A percentile compares a stretch with the other conserved stretches of the same genome.
Conservation (phyloP, 148 eudicot genomes). For the Cornus controversa region DNA sequence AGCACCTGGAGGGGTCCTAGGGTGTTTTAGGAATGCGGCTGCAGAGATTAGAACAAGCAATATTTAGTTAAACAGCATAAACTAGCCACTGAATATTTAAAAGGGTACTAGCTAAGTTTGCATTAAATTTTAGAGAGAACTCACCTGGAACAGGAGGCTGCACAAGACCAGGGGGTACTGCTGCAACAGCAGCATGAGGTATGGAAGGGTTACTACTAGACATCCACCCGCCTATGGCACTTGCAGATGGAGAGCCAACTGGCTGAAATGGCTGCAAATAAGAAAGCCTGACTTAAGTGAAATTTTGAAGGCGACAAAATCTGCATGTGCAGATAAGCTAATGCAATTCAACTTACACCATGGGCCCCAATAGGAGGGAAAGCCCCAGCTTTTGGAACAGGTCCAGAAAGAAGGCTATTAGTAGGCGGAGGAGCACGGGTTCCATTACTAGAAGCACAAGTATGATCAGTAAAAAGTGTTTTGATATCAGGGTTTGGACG, state of each 20-base stretch:
- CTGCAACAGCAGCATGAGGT: conserved; percentile 51
- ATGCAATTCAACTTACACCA: conserved; percentile 33
- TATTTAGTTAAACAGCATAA: not conserved
- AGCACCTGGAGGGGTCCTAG: conserved; percentile 48
- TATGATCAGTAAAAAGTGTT: conserved; percentile 58
- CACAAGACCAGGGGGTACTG: conserved; percentile 53
- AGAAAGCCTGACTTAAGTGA: not conserved
- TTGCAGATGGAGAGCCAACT: conserved; percentile 53
- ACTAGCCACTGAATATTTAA: not conserved
- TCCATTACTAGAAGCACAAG: conserved; percentile 54
- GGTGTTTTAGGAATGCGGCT: conserved; percentile 59
- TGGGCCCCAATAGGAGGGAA: conserved; percentile 55
- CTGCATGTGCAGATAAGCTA: not conserved
- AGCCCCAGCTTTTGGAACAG: conserved; percentile 54
- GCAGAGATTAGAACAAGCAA: conserved; percentile 6
- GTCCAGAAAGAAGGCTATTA: conserved; percentile 42
- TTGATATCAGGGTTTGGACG: conserved; percentile 64
- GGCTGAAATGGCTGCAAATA: conserved; percentile 57
- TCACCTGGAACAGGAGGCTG: conserved; percentile 51
- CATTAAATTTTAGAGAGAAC: conserved; percentile 1
- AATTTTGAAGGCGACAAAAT: not conserved
- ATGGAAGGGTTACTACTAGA: conserved; percentile 50
- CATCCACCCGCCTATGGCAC: conserved; percentile 63
- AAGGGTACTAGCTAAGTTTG: not conserved
- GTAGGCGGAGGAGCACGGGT: conserved; percentile 43